These are phyloP conservation scores for Ganoderma boninense DNA, from an alignment of 1,284 basidiomycete genomes.

Conservation along the genomic window DNA sequence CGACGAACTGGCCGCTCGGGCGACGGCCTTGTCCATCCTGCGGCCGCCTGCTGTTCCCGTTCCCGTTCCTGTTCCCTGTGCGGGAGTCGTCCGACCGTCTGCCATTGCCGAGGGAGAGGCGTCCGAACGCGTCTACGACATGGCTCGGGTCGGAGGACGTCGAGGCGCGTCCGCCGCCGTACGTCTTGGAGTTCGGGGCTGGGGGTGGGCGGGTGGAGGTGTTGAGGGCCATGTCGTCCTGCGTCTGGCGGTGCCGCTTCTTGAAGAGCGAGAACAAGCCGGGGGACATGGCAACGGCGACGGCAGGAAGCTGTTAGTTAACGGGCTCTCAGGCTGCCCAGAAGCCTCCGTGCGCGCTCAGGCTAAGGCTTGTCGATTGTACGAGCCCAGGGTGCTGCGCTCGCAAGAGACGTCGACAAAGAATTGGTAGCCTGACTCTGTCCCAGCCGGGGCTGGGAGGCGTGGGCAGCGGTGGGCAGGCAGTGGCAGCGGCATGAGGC, in stretches of 20 bases:
- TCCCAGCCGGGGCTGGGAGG: background rate
- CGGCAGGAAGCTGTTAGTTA: background rate
- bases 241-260: conserved; percentile 21
- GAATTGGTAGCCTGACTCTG: background rate
- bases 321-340: background rate
- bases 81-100: background rate
- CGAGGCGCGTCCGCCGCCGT: conserved; percentile 16
- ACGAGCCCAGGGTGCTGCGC: background rate
- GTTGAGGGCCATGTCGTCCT: conserved; percentile 10
- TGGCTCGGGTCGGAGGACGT: conserved; percentile 15
- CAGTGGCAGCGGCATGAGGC: conserved; percentile 17
- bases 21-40: conserved; percentile 10
- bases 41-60: no score
- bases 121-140: conserved; percentile 24
- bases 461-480: conserved; percentile 2
- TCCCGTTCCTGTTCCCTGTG: background rate
- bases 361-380: conserved; percentile 4
- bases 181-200: background rate
- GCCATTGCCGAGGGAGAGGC: conserved; percentile 17
- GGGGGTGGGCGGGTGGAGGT: conserved; percentile 4
- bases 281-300: conserved; percentile 12
- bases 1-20: conserved; percentile 36
- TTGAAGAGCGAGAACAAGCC: conserved; percentile 29
- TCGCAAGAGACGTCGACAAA: conserved; percentile 15
- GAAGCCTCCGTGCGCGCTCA: conserved; percentile 10